A percentile compares a stretch with the other conserved stretches of the same genome.
Conservation (phyloP, 495 filamentous ascomycete genomes). For the Margaritispora aquatica region DNA sequence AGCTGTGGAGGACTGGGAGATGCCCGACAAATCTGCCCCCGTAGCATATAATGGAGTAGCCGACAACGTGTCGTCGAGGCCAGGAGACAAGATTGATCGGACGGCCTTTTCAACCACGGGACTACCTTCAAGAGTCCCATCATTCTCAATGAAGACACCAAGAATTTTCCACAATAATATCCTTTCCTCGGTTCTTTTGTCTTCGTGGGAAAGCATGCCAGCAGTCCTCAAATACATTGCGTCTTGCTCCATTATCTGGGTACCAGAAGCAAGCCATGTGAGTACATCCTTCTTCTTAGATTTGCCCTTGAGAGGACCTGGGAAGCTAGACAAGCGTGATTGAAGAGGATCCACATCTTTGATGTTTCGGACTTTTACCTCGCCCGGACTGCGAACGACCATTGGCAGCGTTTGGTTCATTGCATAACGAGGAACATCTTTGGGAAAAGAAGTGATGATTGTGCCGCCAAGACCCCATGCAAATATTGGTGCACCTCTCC, state of each 20-base stretch:
- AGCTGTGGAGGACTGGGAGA: conserved; percentile 14
- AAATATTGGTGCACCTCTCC: conserved; percentile 83
- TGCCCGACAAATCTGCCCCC: conserved; percentile 24
- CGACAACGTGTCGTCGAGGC: conserved; percentile 32
- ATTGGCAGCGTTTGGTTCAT: conserved; percentile 63
- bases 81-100: conserved; percentile 65
- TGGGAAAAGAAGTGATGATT: conserved; percentile 80
- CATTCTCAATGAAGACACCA: conserved; percentile 72
- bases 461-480: conserved; percentile 84
- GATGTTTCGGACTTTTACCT: conserved; percentile 66
- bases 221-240: conserved; percentile 28
- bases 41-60: conserved; percentile 29
- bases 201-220: conserved; percentile 36
- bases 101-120: conserved; percentile 66
- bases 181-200: conserved; percentile 74
- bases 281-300: conserved; percentile 91
- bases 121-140: conserved; percentile 75
- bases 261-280: conserved; percentile 71
- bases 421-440: conserved; percentile 79
- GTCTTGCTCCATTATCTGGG: conserved; percentile 62
- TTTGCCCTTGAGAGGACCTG: conserved; percentile 82
- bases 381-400: conserved; percentile 79
- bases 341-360: conserved; percentile 63
- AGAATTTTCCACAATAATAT: conserved; percentile 85
- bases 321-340: conserved; percentile 72